Evolutionary conservation across 129 eudicot genomes (phyloP).

Genomic region (Cynara cardunculus): DNA sequence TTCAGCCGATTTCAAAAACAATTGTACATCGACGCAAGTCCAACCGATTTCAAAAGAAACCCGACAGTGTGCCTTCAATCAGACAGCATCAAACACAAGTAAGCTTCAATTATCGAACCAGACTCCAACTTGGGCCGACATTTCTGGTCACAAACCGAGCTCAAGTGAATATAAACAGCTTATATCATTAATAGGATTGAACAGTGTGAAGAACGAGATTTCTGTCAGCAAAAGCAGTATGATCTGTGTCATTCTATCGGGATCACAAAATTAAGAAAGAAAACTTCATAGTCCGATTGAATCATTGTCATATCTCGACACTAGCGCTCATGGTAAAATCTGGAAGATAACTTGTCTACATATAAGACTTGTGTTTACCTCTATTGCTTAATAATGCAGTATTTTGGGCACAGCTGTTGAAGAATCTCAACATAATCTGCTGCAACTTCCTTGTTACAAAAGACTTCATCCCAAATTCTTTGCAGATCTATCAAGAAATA

Average conservation of each 20-base stretch:
- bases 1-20: background rate
- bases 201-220: background rate
- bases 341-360: background rate
- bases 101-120: background rate
- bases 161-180: background rate
- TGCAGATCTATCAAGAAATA: constrained; percentile 50
- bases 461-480: constrained; percentile 63
- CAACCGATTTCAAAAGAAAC: background rate
- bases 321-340: background rate
- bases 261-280: background rate
- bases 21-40: background rate
- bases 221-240: background rate
- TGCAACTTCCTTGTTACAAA: constrained; percentile 44
- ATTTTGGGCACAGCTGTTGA: constrained; percentile 48
- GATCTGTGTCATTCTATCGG: background rate
- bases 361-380: background rate
- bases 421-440: constrained; percentile 41
- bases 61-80: background rate
- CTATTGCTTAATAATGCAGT: constrained; percentile 37
- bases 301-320: background rate
- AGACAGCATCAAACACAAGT: background rate
- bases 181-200: background rate
- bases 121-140: background rate
- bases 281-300: background rate
- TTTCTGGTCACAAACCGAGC: background rate